Conservation (phyloP, 2,329 filamentous ascomycete genomes). For the Fusarium bactridioides region DNA sequence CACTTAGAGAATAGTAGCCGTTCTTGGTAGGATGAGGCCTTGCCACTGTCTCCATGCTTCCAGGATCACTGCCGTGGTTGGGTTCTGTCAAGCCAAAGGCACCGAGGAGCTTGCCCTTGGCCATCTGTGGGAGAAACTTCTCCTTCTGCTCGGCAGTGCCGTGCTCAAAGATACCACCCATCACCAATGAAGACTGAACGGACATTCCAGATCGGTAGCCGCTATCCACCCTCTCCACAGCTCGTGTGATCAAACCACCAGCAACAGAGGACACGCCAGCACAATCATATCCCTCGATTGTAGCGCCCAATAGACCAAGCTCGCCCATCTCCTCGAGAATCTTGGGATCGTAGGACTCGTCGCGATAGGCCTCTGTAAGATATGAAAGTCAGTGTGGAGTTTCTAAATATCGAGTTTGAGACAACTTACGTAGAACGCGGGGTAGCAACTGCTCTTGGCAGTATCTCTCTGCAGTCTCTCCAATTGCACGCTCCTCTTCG, state of each 20-base stretch:
- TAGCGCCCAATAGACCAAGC: slow-evolving; percentile 85
- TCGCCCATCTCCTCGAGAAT: slow-evolving; percentile 94
- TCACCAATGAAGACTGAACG: slow-evolving; percentile 90
- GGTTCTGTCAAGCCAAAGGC: slow-evolving; percentile 93
- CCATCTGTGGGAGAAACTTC: slow-evolving; percentile 80
- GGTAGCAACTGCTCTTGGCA: slow-evolving; percentile 91
- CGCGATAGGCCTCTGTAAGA: slow-evolving; percentile 76
- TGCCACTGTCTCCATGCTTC: slow-evolving; percentile 89
- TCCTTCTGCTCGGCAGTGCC: slow-evolving; percentile 89
- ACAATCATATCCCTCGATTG: slow-evolving; percentile 86
- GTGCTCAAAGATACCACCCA: slow-evolving; percentile 91
- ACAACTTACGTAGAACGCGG: slow-evolving; percentile 76
- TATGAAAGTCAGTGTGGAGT: slow-evolving; percentile 8
- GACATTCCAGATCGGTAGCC: slow-evolving; percentile 94
- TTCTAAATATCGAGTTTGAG: not conserved
- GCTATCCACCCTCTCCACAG: slow-evolving; percentile 89
- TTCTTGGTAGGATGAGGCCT: slow-evolving; percentile 84
- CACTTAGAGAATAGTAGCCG: slow-evolving; percentile 80
- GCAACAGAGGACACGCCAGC: slow-evolving; percentile 88
- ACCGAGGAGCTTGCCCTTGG: slow-evolving; percentile 81
- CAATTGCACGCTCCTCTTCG: slow-evolving; percentile 89
- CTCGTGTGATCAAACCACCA: slow-evolving; percentile 87
- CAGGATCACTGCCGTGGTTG: slow-evolving; percentile 91
- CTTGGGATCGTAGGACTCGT: slow-evolving; percentile 85
- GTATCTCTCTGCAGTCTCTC: slow-evolving; percentile 90